Conservation (phyloP, 306 rosid genomes). For the Malus sieversii region DNA sequence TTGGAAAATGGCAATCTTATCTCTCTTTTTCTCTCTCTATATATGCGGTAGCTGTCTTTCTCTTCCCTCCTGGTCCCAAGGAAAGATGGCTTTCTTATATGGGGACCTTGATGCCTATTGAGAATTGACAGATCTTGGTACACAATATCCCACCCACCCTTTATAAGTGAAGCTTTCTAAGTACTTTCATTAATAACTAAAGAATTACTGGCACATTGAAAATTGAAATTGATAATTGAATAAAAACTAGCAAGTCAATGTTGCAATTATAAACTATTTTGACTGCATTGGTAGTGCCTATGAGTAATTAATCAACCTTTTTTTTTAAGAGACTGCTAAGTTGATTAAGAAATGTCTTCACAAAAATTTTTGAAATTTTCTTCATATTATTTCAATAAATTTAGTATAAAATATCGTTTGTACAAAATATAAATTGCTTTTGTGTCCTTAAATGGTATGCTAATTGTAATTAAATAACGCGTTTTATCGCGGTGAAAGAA, state of each 20-base stretch:
- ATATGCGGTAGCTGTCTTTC: not conserved
- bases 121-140: too few relatives aligned
- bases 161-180: too few relatives aligned
- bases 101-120: not conserved
- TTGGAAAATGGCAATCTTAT: not conserved
- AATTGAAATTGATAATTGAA: not conserved
- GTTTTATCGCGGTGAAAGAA: too few relatives aligned
- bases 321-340: too few relatives aligned
- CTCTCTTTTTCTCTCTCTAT: not conserved
- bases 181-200: not conserved
- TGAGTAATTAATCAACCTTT: not conserved
- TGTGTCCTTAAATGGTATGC: too few relatives aligned
- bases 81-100: not conserved
- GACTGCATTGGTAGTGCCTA: not conserved
- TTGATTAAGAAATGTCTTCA: too few relatives aligned
- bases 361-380: too few relatives aligned
- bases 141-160: not conserved
- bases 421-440: too few relatives aligned
- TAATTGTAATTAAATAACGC: too few relatives aligned
- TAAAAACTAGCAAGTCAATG: not conserved
- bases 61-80: not conserved
- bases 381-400: too few relatives aligned
- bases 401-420: too few relatives aligned
- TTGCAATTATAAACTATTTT: not conserved
- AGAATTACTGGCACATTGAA: not conserved